These are phyloP conservation scores for Ramalina intermedia DNA, from an alignment of 495 filamentous ascomycete genomes.

Conservation along the genomic window DNA sequence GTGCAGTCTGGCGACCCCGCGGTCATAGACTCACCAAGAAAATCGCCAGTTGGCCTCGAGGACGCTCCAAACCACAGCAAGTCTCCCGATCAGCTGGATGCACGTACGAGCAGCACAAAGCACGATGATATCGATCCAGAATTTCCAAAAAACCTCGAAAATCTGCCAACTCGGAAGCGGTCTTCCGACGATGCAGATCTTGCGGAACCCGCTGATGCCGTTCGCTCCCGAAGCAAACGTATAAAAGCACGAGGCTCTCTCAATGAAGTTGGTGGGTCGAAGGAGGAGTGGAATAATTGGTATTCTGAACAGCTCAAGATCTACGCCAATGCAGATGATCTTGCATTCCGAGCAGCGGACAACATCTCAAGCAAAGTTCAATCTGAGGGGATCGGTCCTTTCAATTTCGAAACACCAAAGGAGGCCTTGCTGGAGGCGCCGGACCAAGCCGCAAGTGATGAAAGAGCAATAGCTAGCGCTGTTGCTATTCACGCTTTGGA, in stretches of 20 bases:
- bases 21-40: too few species aligned
- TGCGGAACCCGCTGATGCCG: conserved; percentile 38
- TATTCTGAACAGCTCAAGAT: conserved; percentile 56
- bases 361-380: conserved; percentile 53
- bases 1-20: too few species aligned
- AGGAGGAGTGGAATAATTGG: conserved; percentile 52
- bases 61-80: too few species aligned
- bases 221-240: conserved; percentile 66
- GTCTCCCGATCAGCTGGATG: too few species aligned
- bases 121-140: background rate
- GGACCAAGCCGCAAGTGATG: conserved; percentile 2
- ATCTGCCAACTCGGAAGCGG: conserved; percentile 29
- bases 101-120: background rate
- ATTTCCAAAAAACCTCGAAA: background rate
- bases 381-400: conserved; percentile 34
- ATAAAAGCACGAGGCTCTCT: conserved; percentile 60
- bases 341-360: conserved; percentile 55
- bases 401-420: conserved; percentile 28
- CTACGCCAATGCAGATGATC: conserved; percentile 57
- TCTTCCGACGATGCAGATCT: conserved; percentile 36
- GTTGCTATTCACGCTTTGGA: conserved; percentile 38
- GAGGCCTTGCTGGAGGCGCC: conserved; percentile 13
- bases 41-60: too few species aligned
- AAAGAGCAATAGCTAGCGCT: conserved; percentile 14
- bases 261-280: conserved; percentile 44